phyloP scores from a whole-genome alignment of 2,329 filamentous ascomycete species.

The Talaromyces amestolkiae region DNA sequence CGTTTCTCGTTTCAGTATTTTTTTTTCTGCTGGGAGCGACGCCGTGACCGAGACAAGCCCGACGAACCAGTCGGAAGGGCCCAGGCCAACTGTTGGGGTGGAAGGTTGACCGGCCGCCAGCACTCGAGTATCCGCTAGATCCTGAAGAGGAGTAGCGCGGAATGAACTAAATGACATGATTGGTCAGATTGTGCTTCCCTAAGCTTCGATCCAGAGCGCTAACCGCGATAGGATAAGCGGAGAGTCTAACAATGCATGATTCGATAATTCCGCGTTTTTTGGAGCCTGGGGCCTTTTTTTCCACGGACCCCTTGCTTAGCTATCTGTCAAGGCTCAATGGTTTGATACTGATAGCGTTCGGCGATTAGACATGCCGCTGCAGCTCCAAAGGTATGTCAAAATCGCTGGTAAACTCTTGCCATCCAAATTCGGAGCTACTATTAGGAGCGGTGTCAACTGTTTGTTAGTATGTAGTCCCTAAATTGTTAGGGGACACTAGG shows the following conservation, averaged over 20 bases:
- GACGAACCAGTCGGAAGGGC: slow-evolving; percentile 12
- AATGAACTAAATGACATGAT: background rate
- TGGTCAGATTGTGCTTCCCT: background rate
- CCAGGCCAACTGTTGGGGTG: slow-evolving; percentile 21
- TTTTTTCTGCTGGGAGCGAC: slow-evolving; percentile 12
- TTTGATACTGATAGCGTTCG: no score
- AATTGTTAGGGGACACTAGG: no score
- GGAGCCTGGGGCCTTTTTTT: background rate
- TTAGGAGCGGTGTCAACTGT: background rate
- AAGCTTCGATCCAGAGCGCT: background rate
- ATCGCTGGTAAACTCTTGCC: no score
- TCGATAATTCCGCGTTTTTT: background rate
- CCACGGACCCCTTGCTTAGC: background rate
- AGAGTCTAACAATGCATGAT: background rate
- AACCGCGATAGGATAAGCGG: background rate
- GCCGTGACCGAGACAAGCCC: slow-evolving; percentile 6
- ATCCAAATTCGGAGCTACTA: no score
- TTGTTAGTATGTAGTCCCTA: background rate
- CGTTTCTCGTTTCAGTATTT: background rate
- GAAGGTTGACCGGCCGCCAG: slow-evolving; percentile 7
- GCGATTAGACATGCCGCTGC: no score
- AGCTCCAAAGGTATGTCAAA: no score
- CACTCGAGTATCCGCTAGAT: background rate
- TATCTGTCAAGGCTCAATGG: background rate
- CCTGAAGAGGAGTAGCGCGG: background rate